Percentiles rank a stretch among this genome's conserved stretches.
phyloP scores from a whole-genome alignment of 306 rosid genomes.

The Aeschynomene evenia region DNA sequence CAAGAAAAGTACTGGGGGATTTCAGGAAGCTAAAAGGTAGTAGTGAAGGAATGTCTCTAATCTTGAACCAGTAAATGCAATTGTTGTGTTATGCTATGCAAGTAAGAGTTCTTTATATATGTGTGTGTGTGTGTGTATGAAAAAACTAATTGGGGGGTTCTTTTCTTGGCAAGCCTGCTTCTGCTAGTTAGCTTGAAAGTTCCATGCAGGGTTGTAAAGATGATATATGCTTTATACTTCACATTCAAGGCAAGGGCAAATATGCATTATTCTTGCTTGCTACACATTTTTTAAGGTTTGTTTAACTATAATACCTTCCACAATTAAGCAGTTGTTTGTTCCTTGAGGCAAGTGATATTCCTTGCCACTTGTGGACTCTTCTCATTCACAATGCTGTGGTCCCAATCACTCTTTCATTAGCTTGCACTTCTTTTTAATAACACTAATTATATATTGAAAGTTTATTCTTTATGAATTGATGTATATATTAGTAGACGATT shows the following conservation, averaged over 20 bases:
- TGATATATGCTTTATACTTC: slow-evolving; percentile 64
- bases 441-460: too few relatives aligned
- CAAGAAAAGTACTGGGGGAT: slow-evolving; percentile 3
- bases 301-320: slow-evolving; percentile 35
- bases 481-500: too few relatives aligned
- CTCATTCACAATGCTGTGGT: not conserved
- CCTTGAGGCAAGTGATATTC: slow-evolving; percentile 49
- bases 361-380: slow-evolving; percentile 34
- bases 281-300: slow-evolving; percentile 36
- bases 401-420: not conserved
- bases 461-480: too few relatives aligned
- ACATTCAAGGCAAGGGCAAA: slow-evolving; percentile 54
- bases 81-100: slow-evolving; percentile 9
- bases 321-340: slow-evolving; percentile 22
- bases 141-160: slow-evolving; percentile 44
- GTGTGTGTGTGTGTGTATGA: too few relatives aligned
- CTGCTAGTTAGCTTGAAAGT: slow-evolving; percentile 26
- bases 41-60: slow-evolving; percentile 18
- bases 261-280: slow-evolving; percentile 55
- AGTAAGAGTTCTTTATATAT: slow-evolving; percentile 34
- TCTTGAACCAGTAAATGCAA: slow-evolving; percentile 8
- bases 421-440: not conserved
- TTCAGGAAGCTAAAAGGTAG: slow-evolving; percentile 24
- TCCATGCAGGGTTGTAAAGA: slow-evolving; percentile 57
- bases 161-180: slow-evolving; percentile 66